Percentiles rank a stretch among this genome's conserved stretches.
Evolutionary conservation across 2,329 filamentous ascomycete genomes (phyloP).

Genomic region (Cytospora schulzeri): DNA sequence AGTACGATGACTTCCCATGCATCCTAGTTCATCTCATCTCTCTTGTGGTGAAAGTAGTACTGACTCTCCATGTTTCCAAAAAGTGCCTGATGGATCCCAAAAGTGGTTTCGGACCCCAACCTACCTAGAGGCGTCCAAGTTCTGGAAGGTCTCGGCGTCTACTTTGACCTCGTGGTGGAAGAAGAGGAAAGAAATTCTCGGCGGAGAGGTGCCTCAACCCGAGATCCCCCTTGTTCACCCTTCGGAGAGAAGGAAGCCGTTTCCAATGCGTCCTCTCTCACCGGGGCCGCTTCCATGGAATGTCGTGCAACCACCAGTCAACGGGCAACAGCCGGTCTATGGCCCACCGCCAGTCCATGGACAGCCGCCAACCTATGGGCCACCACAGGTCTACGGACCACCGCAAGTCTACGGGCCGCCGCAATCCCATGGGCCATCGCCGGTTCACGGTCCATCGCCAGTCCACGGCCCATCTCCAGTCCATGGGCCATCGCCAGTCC

Average conservation of each 20-base stretch:
- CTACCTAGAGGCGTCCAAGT: conserved; percentile 1
- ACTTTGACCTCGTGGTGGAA: conserved; percentile 7
- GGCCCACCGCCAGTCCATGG: background rate
- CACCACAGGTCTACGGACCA: too few relatives aligned
- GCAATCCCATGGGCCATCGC: background rate
- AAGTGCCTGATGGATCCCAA: conserved; percentile 5
- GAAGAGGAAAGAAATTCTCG: background rate
- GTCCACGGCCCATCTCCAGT: background rate
- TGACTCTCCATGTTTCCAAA: background rate
- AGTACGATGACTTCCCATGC: background rate
- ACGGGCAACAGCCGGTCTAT: background rate
- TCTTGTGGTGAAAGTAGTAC: background rate
- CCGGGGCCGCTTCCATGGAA: background rate
- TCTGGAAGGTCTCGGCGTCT: conserved; percentile 1
- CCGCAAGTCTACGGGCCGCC: background rate
- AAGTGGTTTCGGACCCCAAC: conserved; percentile 9
- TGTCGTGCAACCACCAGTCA: background rate
- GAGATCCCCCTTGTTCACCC: conserved; percentile 1
- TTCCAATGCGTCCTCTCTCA: background rate
- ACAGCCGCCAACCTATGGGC: too few relatives aligned
- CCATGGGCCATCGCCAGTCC: background rate
- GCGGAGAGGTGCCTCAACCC: background rate
- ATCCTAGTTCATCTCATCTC: background rate
- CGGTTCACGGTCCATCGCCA: background rate
- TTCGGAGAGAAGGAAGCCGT: background rate